phyloP scores from a whole-genome alignment of 371 early-diverging fungal species.

The Cokeromyces recurvatus region DNA sequence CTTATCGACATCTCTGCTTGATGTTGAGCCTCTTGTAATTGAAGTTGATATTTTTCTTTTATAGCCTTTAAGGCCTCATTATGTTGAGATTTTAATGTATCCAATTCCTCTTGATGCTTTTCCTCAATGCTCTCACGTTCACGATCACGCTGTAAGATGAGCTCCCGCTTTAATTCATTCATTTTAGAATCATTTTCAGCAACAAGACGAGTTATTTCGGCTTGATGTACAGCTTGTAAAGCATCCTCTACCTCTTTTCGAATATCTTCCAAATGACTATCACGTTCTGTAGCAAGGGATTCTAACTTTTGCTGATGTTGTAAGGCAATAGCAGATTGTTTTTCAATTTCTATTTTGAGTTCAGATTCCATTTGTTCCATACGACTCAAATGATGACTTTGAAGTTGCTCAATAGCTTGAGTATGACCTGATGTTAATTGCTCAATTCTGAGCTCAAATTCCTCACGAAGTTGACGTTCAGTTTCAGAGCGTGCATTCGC shows the following conservation, averaged over 20 bases:
- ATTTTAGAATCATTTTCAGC: constrained; percentile 18
- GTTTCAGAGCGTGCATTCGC: constrained; percentile 21
- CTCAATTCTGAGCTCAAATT: constrained; percentile 33
- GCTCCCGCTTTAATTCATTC: constrained; percentile 19
- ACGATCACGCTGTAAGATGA: constrained; percentile 19
- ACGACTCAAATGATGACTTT: constrained; percentile 24
- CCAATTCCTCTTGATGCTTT: constrained; percentile 9
- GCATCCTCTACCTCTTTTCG: constrained; percentile 35
- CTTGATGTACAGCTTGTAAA: constrained; percentile 14
- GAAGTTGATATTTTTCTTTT: constrained; percentile 3
- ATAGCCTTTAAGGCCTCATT: constrained; percentile 1
- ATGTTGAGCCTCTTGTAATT: constrained; percentile 1
- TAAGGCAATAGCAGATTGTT: constrained; percentile 17
- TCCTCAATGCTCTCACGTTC: constrained; percentile 12
- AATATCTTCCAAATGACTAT: constrained; percentile 23
- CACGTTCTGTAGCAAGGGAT: constrained; percentile 12
- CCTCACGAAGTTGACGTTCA: constrained; percentile 28
- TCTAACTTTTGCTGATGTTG: constrained; percentile 26
- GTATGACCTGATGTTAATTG: constrained; percentile 24
- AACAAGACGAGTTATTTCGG: constrained; percentile 12
- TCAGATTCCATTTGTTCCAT: constrained; percentile 29
- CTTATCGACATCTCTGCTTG: no score
- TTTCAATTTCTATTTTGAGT: constrained; percentile 17
- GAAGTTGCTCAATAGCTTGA: constrained; percentile 37
- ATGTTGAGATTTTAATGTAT: constrained; percentile 8